phyloP scores from a whole-genome alignment of 1,284 basidiomycete species.

The Hemileia vastatrix region DNA sequence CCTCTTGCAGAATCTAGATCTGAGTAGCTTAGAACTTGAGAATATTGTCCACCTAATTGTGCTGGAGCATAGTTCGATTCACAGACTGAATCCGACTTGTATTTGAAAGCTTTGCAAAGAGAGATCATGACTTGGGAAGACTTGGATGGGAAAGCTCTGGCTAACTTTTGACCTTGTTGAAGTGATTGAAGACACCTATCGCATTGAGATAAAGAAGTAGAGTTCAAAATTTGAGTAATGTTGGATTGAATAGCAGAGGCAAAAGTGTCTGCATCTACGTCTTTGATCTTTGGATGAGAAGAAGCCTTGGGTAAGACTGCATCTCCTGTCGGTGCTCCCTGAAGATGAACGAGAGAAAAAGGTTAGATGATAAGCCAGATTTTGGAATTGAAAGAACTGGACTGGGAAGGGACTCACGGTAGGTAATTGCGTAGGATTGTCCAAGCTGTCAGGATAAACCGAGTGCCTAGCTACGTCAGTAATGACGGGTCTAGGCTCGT shows the following conservation, averaged over 20 bases:
- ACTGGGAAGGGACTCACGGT: not conserved
- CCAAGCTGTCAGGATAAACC: slow-evolving; percentile 9
- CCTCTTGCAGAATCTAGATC: too few relatives aligned
- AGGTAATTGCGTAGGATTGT: slow-evolving; percentile 9
- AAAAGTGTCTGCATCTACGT: not conserved
- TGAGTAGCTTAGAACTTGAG: too few relatives aligned
- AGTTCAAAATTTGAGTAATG: slow-evolving; percentile 2
- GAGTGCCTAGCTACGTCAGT: too few relatives aligned
- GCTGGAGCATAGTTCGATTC: too few relatives aligned
- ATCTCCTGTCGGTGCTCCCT: not conserved
- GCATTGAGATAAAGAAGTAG: not conserved
- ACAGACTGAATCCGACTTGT: too few relatives aligned
- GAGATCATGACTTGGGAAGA: too few relatives aligned
- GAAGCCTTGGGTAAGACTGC: slow-evolving; percentile 15
- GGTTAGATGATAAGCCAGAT: not conserved
- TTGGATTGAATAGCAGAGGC: slow-evolving; percentile 4
- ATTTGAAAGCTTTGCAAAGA: too few relatives aligned
- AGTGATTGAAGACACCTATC: slow-evolving; percentile 9
- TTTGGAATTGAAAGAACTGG: too few relatives aligned
- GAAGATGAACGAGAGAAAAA: not conserved
- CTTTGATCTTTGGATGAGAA: not conserved
- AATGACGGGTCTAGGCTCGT: slow-evolving; percentile 60
- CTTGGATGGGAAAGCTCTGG: too few relatives aligned
- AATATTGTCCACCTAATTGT: too few relatives aligned
- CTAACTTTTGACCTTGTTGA: too few relatives aligned